Percentiles rank a stretch among this genome's conserved stretches.
Evolutionary conservation across 1,284 basidiomycete genomes (phyloP).

Genomic region (Dichomitus squalens): DNA sequence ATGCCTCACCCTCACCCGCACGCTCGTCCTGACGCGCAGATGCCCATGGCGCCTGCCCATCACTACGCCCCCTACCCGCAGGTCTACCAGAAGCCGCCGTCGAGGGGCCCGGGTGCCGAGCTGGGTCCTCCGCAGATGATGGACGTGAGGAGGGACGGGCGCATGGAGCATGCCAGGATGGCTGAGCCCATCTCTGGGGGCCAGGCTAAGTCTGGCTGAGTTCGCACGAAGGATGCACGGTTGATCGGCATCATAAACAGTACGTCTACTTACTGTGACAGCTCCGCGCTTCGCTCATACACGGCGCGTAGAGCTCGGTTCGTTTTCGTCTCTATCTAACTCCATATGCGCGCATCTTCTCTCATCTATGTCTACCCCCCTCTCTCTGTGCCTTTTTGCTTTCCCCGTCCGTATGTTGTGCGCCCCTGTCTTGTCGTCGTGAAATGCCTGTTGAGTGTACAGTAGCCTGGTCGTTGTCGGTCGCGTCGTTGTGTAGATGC

Average conservation of each 20-base stretch:
- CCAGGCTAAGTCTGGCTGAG: constrained; percentile 23
- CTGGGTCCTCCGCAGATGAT: constrained; percentile 19
- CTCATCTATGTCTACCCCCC: neutral
- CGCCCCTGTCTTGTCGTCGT: constrained; percentile 5
- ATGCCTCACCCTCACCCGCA: constrained; percentile 35
- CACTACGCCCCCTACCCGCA: constrained; percentile 39
- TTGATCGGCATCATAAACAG: constrained; percentile 1
- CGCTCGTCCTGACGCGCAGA: constrained; percentile 43
- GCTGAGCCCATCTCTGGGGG: constrained; percentile 22
- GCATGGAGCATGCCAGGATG: constrained; percentile 25
- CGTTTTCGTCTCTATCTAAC: neutral
- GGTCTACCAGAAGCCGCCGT: constrained; percentile 25
- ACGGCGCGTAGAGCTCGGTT: constrained; percentile 1
- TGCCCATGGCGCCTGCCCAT: constrained; percentile 31
- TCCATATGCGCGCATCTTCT: neutral
- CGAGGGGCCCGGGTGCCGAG: constrained; percentile 19
- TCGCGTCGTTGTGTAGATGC: constrained; percentile 1
- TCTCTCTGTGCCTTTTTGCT: constrained; percentile 4
- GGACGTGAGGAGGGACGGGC: constrained; percentile 25
- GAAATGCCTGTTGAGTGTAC: constrained; percentile 5
- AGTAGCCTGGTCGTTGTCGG: constrained; percentile 6
- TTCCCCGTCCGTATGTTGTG: constrained; percentile 8
- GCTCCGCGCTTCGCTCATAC: constrained; percentile 9
- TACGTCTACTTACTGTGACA: constrained; percentile 8
- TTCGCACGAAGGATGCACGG: neutral